These are phyloP conservation scores for Globisporangium camurandrum DNA, from an alignment of 352 stramenopile genomes.

Conservation along the genomic window DNA sequence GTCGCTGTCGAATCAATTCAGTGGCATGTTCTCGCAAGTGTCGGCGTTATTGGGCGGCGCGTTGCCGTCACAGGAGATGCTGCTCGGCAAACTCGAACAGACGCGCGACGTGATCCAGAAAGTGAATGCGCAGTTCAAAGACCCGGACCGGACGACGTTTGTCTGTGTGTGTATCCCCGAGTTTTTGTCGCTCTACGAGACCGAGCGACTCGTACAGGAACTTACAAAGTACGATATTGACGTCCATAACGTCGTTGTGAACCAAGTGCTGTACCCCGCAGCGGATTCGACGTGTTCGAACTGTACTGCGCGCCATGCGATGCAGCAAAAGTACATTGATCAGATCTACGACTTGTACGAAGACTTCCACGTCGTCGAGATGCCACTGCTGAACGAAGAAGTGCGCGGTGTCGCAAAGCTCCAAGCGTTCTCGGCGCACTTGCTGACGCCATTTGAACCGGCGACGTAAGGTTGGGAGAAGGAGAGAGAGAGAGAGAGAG, in stretches of 20 bases:
- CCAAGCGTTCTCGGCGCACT: conserved; percentile 90
- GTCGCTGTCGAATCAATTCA: conserved; percentile 93
- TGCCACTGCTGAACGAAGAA: conserved; percentile 98
- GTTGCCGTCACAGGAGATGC: conserved; percentile 89
- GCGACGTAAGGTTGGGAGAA: too few species aligned
- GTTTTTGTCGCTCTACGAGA: conserved; percentile 99
- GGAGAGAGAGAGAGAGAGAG: too few species aligned
- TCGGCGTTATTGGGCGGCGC: conserved; percentile 69
- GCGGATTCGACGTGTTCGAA: conserved; percentile 82
- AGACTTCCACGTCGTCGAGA: conserved; percentile 99
- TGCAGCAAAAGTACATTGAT: conserved; percentile 99
- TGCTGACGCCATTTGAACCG: conserved; percentile 92
- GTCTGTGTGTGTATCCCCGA: conserved; percentile 99
- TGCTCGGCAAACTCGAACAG: conserved; percentile 94
- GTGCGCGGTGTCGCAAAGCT: conserved; percentile 94
- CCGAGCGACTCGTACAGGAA: conserved; percentile 97
- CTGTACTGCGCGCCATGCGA: conserved; percentile 95
- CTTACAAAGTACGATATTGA: conserved; percentile 99
- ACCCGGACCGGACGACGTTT: conserved; percentile 98
- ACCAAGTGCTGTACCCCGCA: conserved; percentile 96
- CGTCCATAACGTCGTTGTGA: conserved; percentile 99
- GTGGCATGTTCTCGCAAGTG: conserved; percentile 81
- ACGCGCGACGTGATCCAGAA: conserved; percentile 97
- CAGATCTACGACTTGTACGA: conserved; percentile 99
- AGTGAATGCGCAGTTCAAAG: conserved; percentile 98